These are phyloP conservation scores for Skeletonema menzelii DNA, from an alignment of 108 stramenopile genomes.

Conservation along the genomic window DNA sequence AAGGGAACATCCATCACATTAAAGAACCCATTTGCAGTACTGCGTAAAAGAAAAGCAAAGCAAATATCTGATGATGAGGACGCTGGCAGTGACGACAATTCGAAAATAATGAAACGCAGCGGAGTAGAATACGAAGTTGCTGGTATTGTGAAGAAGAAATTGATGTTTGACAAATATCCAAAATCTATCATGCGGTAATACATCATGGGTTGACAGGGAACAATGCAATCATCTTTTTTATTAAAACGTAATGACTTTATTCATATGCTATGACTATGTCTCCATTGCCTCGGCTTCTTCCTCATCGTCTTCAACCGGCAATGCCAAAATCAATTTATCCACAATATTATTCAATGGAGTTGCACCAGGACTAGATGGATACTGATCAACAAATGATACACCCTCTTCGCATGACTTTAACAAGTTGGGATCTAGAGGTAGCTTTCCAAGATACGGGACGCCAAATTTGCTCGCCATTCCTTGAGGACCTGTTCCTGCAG, in stretches of 20 bases:
- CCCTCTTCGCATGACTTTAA: constrained; percentile 94
- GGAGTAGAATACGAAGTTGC: constrained; percentile 54
- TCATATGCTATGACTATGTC: background rate
- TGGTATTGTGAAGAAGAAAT: constrained; percentile 68
- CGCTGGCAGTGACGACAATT: background rate
- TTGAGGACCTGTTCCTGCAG: constrained; percentile 71
- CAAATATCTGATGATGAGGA: constrained; percentile 6
- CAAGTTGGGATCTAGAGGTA: constrained; percentile 96
- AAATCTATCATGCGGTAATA: constrained; percentile 74
- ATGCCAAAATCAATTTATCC: constrained; percentile 51
- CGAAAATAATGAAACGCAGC: constrained; percentile 11
- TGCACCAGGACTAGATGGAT: constrained; percentile 53
- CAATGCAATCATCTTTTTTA: background rate
- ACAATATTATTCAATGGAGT: constrained; percentile 65
- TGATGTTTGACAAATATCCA: constrained; percentile 73
- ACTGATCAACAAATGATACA: constrained; percentile 63
- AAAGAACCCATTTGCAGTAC: constrained; percentile 71
- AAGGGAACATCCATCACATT: constrained; percentile 57
- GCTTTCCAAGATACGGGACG: constrained; percentile 88
- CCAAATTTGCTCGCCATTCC: constrained; percentile 89
- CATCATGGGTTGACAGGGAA: background rate
- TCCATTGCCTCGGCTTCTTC: constrained; percentile 10
- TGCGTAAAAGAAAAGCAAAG: constrained; percentile 43
- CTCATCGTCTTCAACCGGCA: constrained; percentile 76
- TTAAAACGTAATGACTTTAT: background rate